These are phyloP conservation scores for Fusarium fujikuroi DNA, from an alignment of 2,329 filamentous ascomycete species.

Conservation along the genomic window DNA sequence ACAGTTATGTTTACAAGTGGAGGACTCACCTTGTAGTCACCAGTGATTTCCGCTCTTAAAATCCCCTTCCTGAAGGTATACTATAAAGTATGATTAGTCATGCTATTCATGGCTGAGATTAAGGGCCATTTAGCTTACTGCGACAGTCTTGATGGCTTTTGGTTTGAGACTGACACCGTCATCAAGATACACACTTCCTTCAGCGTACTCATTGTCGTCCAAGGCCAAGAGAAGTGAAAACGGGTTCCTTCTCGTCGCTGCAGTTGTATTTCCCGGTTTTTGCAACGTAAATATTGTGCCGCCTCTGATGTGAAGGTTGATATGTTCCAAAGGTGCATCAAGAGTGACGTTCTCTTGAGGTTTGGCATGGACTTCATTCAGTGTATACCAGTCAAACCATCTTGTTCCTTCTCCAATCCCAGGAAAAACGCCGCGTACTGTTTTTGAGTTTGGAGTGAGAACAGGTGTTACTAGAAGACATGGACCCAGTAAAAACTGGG, in stretches of 20 bases:
- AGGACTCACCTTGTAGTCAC: background rate
- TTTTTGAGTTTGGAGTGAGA: background rate
- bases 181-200: background rate
- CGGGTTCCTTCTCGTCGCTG: background rate
- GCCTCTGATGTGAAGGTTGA: background rate
- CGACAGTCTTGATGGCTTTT: background rate
- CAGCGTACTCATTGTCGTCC: background rate
- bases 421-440: background rate
- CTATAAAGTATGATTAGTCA: background rate
- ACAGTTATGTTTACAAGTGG: background rate
- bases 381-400: background rate
- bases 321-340: background rate
- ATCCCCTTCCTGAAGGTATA: background rate
- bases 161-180: background rate
- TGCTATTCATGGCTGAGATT: accelerated
- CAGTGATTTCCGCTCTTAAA: background rate
- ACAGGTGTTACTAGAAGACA: background rate
- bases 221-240: background rate
- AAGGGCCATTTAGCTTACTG: background rate
- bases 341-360: background rate
- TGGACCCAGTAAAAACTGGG: background rate
- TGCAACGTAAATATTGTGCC: background rate
- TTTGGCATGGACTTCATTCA: background rate
- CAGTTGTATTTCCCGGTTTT: background rate
- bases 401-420: background rate